Percentiles rank a stretch among this genome's conserved stretches.
Evolutionary conservation across 2,329 filamentous ascomycete species (phyloP).

Genomic region (Paracamarosporium sp.): DNA sequence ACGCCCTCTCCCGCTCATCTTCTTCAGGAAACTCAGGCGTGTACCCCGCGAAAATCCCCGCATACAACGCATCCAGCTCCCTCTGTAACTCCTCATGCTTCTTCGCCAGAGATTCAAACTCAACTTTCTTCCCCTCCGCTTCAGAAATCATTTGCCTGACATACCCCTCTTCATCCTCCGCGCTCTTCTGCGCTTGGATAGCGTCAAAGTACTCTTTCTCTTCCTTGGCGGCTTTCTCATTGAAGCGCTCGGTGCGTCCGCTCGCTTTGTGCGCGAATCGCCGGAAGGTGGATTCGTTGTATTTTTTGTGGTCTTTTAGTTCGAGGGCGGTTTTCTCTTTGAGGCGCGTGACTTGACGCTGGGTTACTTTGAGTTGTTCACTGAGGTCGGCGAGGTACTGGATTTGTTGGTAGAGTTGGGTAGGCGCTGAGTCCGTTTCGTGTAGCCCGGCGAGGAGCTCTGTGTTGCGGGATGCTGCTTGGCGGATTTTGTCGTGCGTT

Average conservation of each 20-base stretch:
- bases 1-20: conserved; percentile 34
- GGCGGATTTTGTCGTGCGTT: conserved; percentile 32
- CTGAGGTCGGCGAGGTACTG: conserved; percentile 36
- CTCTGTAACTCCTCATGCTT: conserved; percentile 28
- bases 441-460: conserved; percentile 33
- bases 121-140: conserved; percentile 25
- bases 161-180: conserved; percentile 38
- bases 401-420: conserved; percentile 38
- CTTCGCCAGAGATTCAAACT: conserved; percentile 22
- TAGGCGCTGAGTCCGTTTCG: conserved; percentile 36
- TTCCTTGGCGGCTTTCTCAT: conserved; percentile 42
- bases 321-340: conserved; percentile 27
- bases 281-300: conserved; percentile 39
- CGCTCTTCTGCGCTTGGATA: conserved; percentile 39
- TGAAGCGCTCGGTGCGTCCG: conserved; percentile 35
- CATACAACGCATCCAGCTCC: conserved; percentile 38
- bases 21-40: conserved; percentile 42
- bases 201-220: conserved; percentile 45
- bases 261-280: conserved; percentile 41
- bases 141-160: conserved; percentile 29
- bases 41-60: conserved; percentile 39
- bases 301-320: conserved; percentile 42
- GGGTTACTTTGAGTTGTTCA: conserved; percentile 25
- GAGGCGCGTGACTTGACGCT: conserved; percentile 22
- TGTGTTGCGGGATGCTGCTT: conserved; percentile 33